These are phyloP conservation scores for Xerocomellus chrysenteron DNA, from an alignment of 768 basidiomycete genomes.

Conservation along the genomic window DNA sequence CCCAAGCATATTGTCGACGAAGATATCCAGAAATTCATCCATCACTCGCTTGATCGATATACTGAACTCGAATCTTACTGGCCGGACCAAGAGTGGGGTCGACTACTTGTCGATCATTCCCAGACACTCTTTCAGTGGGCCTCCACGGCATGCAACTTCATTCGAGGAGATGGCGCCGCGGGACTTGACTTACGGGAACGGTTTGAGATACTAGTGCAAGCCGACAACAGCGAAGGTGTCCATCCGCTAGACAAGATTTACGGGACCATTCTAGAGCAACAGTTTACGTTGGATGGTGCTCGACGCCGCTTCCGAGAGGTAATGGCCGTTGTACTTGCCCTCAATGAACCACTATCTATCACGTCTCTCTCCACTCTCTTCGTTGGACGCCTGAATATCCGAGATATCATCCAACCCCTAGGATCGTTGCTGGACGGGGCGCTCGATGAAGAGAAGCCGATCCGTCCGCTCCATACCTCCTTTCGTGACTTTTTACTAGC, in stretches of 20 bases:
- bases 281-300: not conserved
- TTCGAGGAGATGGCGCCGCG: too few relatives aligned
- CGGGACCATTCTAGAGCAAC: not conserved
- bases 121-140: constrained; percentile 29
- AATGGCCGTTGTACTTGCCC: not conserved
- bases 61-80: not conserved
- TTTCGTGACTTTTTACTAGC: constrained; percentile 2
- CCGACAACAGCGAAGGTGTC: too few relatives aligned
- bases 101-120: constrained; percentile 11
- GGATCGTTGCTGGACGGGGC: constrained; percentile 1
- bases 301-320: not conserved
- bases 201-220: not conserved
- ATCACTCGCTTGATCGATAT: not conserved
- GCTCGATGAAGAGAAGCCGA: not conserved
- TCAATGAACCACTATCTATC: not conserved
- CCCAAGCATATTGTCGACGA: not conserved
- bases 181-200: not conserved
- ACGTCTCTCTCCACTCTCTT: too few relatives aligned
- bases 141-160: constrained; percentile 9
- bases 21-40: constrained; percentile 1
- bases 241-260: not conserved
- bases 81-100: constrained; percentile 7
- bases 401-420: not conserved
- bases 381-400: too few relatives aligned
- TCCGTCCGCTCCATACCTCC: not conserved